Conservation (phyloP, 2,329 filamentous ascomycete species). For the Annulohypoxylon truncatum region DNA sequence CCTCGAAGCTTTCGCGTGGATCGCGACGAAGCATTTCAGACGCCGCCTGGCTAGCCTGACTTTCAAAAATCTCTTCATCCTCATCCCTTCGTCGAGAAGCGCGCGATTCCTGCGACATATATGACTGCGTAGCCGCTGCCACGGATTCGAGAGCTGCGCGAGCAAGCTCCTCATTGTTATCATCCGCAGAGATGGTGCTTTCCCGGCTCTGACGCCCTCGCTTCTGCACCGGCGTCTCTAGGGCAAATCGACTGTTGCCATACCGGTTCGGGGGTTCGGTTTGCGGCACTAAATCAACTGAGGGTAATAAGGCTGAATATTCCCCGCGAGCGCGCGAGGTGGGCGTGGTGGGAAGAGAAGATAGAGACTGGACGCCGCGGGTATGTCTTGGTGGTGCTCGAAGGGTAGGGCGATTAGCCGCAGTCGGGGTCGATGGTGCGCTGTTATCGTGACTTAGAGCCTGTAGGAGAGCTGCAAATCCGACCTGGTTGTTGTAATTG, state of each 20-base stretch:
- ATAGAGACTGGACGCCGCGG: conserved; percentile 83
- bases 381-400: conserved; percentile 72
- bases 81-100: conserved; percentile 52
- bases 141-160: conserved; percentile 66
- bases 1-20: conserved; percentile 64
- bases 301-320: conserved; percentile 68
- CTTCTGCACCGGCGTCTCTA: conserved; percentile 59
- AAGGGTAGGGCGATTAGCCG: conserved; percentile 57
- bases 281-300: conserved; percentile 70
- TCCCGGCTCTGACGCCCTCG: conserved; percentile 78
- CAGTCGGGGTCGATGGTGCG: conserved; percentile 76
- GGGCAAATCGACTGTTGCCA: conserved; percentile 54
- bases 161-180: conserved; percentile 68
- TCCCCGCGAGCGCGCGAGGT: conserved; percentile 63
- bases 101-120: conserved; percentile 50
- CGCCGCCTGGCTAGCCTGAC: conserved; percentile 81
- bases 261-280: conserved; percentile 66
- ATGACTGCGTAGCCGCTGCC: conserved; percentile 58
- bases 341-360: conserved; percentile 84
- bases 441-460: conserved; percentile 83
- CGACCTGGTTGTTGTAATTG: conserved; percentile 67
- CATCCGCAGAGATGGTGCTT: conserved; percentile 82
- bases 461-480: conserved; percentile 83
- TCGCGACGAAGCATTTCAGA: conserved; percentile 77
- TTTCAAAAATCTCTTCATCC: conserved; percentile 75